Evolutionary conservation across 331 rosid species (phyloP).

Genomic region (Malus hybrid): DNA sequence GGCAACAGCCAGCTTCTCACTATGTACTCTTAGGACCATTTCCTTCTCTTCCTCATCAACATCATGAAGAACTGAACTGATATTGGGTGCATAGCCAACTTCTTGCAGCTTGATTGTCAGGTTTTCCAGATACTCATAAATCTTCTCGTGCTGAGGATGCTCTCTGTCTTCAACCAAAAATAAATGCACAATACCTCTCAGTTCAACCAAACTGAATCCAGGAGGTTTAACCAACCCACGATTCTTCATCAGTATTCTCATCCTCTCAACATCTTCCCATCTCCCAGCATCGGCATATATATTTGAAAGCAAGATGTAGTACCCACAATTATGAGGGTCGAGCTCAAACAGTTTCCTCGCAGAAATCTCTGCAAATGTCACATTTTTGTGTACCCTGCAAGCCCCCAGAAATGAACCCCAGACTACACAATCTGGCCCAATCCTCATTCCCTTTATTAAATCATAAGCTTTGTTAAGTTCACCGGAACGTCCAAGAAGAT

Average conservation of each 20-base stretch:
- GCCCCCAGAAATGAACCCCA: conserved; percentile 93
- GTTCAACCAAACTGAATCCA: conserved; percentile 78
- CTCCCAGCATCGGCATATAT: conserved; percentile 83
- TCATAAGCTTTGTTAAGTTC: conserved; percentile 57
- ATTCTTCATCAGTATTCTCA: conserved; percentile 65
- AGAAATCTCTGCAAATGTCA: conserved; percentile 70
- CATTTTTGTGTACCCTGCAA: conserved; percentile 75
- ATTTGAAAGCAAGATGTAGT: conserved; percentile 71
- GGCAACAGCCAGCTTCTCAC: conserved; percentile 88
- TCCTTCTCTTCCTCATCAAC: conserved; percentile 87
- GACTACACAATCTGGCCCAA: conserved; percentile 62
- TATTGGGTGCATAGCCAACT: conserved; percentile 55
- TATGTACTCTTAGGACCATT: conserved; percentile 65
- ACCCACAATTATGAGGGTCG: conserved; percentile 67
- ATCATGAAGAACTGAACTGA: conserved; percentile 68
- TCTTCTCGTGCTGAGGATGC: conserved; percentile 65
- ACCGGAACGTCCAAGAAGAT: conserved; percentile 85
- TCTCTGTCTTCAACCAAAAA: conserved; percentile 80
- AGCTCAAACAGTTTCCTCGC: conserved; percentile 63
- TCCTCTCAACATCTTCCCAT: conserved; percentile 76
- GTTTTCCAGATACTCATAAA: conserved; percentile 51
- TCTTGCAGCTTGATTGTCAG: conserved; percentile 58
- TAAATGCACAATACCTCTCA: conserved; percentile 64
- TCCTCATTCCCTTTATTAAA: conserved; percentile 66
- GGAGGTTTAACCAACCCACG: conserved; percentile 63